Conservation (phyloP, 192 early-diverging fungal genomes). For the Radiomyces spectabilis region DNA sequence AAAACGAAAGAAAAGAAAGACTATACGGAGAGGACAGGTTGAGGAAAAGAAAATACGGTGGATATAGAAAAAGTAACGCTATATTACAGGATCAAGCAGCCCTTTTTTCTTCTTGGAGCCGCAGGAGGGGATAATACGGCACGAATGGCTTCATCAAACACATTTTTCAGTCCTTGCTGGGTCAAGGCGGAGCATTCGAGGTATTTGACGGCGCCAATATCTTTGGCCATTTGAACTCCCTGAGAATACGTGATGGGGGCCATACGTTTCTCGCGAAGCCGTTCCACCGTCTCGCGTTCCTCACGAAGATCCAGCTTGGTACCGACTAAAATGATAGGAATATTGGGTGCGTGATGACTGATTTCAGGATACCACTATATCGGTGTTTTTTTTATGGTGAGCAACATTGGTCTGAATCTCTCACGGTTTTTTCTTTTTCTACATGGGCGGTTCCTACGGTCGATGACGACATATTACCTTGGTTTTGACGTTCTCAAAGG, state of each 20-base stretch:
- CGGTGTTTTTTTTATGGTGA: no score
- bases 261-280: slow-evolving; percentile 79
- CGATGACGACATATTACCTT: slow-evolving; percentile 64
- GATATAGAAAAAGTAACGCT: no score
- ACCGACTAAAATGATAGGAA: slow-evolving; percentile 89
- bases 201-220: slow-evolving; percentile 86
- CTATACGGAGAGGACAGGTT: no score
- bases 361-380: slow-evolving; percentile 92
- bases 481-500: slow-evolving; percentile 94
- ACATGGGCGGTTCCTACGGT: no score
- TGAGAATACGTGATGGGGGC: slow-evolving; percentile 82
- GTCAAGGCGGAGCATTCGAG: slow-evolving; percentile 97
- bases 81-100: slow-evolving; percentile 74
- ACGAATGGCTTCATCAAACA: slow-evolving; percentile 98
- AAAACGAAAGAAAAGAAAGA: no score
- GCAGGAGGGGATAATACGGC: slow-evolving; percentile 77
- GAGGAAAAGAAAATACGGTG: no score
- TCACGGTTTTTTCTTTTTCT: no score
- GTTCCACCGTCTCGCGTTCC: slow-evolving; percentile 81
- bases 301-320: slow-evolving; percentile 98
- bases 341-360: slow-evolving; percentile 89
- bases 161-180: slow-evolving; percentile 95
- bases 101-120: slow-evolving; percentile 59
- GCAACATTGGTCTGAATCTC: no score
- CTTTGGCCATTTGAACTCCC: slow-evolving; percentile 83